Percentiles rank a stretch among this genome's conserved stretches.
Conservation (phyloP, 805 yeast genomes). For the Yarrowia sp. region DNA sequence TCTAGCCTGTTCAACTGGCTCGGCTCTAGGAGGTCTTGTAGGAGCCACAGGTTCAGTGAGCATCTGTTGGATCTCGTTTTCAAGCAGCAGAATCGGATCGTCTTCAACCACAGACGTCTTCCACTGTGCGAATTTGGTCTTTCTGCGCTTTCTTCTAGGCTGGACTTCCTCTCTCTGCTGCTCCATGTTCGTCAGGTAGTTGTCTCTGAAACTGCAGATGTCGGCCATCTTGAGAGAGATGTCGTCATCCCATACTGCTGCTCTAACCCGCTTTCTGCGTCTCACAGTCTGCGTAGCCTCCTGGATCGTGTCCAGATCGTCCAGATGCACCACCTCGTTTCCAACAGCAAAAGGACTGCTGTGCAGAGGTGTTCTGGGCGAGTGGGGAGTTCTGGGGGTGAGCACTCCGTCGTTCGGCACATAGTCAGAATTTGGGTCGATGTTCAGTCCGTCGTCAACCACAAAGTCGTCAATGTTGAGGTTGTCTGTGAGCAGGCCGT, state of each 20-base stretch:
- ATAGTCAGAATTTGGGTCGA: neutral
- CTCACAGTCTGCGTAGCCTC: neutral
- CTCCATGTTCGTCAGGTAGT: neutral
- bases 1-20: neutral
- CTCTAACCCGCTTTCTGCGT: neutral
- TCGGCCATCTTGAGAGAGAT: neutral
- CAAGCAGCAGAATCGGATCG: neutral
- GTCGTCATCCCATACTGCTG: neutral
- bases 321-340: neutral
- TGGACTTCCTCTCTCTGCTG: neutral
- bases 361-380: neutral
- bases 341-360: neutral
- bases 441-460: neutral
- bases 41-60: neutral
- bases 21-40: neutral
- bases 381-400: neutral
- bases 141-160: neutral
- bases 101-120: neutral
- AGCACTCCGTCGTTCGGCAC: neutral
- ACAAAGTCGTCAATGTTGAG: neutral
- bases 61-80: neutral
- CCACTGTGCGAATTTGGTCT: neutral
- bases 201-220: neutral
- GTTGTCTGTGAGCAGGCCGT: slow-evolving; percentile 3
- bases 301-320: neutral